Conservation (phyloP, 805 yeast species). For the Barnettozyma californica region DNA sequence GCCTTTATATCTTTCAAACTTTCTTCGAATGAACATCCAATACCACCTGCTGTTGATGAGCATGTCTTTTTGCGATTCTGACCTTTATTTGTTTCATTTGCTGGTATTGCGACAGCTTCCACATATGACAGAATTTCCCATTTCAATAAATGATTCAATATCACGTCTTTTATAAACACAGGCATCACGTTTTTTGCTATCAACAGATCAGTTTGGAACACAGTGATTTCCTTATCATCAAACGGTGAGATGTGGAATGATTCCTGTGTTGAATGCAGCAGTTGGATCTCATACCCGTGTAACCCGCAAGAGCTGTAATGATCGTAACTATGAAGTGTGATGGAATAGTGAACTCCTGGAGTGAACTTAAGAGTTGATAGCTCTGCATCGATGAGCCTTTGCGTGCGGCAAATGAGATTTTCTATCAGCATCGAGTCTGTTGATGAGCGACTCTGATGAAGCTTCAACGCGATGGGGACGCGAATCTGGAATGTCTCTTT, state of each 20-base stretch:
- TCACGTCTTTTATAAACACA: constrained; percentile 3
- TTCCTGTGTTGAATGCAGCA: constrained; percentile 2
- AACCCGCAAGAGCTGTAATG: background rate
- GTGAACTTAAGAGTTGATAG: background rate
- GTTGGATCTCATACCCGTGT: constrained; percentile 2
- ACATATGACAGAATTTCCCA: constrained; percentile 5
- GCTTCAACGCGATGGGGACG: background rate
- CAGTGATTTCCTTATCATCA: background rate
- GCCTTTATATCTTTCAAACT: no score
- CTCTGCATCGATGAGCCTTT: background rate
- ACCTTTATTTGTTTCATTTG: background rate
- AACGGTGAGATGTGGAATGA: constrained; percentile 7
- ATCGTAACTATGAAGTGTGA: background rate
- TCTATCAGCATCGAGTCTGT: constrained; percentile 1
- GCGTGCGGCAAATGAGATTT: background rate
- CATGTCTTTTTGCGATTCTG: background rate
- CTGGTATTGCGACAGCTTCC: background rate
- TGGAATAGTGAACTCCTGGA: background rate
- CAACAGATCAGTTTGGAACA: constrained; percentile 6
- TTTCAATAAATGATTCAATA: background rate
- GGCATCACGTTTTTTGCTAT: constrained; percentile 2
- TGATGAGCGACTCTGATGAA: background rate
- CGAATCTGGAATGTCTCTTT: background rate
- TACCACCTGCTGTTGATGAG: no score
- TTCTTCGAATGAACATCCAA: background rate